Conservation (phyloP, 2,329 filamentous ascomycete species). For the Raffaelea deltoideospora region DNA sequence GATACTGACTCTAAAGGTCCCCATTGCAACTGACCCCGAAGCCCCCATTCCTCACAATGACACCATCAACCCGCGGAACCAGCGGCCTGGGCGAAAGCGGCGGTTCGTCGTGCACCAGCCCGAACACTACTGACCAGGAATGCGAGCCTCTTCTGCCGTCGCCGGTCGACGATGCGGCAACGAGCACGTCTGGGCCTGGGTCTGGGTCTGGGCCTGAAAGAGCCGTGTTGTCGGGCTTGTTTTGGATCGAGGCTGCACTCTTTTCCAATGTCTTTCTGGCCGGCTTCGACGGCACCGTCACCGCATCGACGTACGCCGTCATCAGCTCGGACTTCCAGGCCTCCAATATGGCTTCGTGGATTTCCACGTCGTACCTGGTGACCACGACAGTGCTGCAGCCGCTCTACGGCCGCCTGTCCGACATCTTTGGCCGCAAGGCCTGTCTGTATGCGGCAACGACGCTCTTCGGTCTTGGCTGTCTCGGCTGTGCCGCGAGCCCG, state of each 20-base stretch:
- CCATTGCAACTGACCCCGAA: too few species aligned
- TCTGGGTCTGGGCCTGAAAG: too few species aligned
- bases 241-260: conserved; percentile 44
- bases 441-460: conserved; percentile 46
- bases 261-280: conserved; percentile 51
- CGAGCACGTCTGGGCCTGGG: too few species aligned
- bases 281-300: conserved; percentile 59
- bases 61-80: too few species aligned
- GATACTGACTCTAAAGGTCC: too few species aligned
- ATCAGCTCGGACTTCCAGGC: conserved; percentile 31
- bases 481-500: conserved; percentile 41
- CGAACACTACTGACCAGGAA: too few species aligned
- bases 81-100: too few species aligned
- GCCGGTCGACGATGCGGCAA: too few species aligned
- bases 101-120: too few species aligned
- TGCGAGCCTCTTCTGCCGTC: too few species aligned
- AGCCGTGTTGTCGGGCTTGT: conserved; percentile 23
- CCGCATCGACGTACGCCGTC: conserved; percentile 57
- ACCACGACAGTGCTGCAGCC: conserved; percentile 48
- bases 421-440: conserved; percentile 45
- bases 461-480: conserved; percentile 17
- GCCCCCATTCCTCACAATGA: too few species aligned
- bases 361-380: conserved; percentile 37
- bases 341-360: conserved; percentile 38
- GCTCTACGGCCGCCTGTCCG: conserved; percentile 45